Percentiles rank a stretch among this genome's conserved stretches.
These are phyloP conservation scores for Phytopythium cucurbitacearum DNA, from an alignment of 352 stramenopile genomes.

Conservation along the genomic window DNA sequence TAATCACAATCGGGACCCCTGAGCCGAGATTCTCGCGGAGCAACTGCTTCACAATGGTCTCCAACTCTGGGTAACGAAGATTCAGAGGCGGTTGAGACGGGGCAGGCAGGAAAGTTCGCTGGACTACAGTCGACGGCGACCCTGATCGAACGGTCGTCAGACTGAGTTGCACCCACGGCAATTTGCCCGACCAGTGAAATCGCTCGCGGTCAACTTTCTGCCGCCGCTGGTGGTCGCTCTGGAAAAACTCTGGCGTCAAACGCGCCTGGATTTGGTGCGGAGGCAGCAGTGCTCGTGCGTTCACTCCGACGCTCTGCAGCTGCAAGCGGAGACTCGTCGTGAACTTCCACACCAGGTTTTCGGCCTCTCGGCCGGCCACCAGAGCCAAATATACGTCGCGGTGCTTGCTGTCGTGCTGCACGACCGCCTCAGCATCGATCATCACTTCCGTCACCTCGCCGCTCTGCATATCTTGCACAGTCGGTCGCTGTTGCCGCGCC, in stretches of 20 bases:
- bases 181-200: constrained; percentile 9
- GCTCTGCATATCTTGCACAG: not conserved
- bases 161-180: constrained; percentile 2
- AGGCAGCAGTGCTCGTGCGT: constrained; percentile 20
- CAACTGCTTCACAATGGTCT: constrained; percentile 31
- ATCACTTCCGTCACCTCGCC: constrained; percentile 11
- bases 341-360: constrained; percentile 45
- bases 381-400: constrained; percentile 28
- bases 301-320: constrained; percentile 38
- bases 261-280: constrained; percentile 11
- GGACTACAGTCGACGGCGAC: not conserved
- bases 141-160: not conserved
- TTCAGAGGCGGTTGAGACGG: not conserved
- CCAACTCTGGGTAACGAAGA: constrained; percentile 28
- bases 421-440: constrained; percentile 13
- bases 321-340: constrained; percentile 34
- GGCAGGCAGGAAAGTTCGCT: not conserved
- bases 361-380: constrained; percentile 17
- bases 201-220: not conserved
- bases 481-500: constrained; percentile 20
- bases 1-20: constrained; percentile 34
- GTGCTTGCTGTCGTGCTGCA: constrained; percentile 16
- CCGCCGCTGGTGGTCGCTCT: constrained; percentile 9
- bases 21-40: constrained; percentile 16
- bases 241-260: constrained; percentile 12